phyloP scores from a whole-genome alignment of 176 grass and related monocot genomes.

The Oropetium thomaeum region DNA sequence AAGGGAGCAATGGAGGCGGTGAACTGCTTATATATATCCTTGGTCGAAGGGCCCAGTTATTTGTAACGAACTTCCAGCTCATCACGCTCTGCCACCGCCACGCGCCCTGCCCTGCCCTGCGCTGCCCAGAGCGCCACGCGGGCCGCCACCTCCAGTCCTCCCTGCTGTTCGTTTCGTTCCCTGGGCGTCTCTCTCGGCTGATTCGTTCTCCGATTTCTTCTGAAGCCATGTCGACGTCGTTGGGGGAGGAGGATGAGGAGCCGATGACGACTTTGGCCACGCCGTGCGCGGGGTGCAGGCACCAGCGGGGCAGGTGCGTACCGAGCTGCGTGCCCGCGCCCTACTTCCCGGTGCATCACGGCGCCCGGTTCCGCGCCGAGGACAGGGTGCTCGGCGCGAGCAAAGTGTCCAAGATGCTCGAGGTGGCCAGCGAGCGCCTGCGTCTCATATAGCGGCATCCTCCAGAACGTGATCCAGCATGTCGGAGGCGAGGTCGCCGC shows the following conservation, averaged over 20 bases:
- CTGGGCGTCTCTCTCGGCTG: no score
- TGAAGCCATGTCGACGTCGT: not conserved
- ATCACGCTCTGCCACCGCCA: no score
- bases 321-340: conserved; percentile 76
- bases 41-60: no score
- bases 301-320: not conserved
- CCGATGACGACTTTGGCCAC: no score
- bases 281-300: conserved; percentile 8
- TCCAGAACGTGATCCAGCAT: not conserved
- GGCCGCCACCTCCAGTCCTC: no score
- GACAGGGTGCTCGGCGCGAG: conserved; percentile 91
- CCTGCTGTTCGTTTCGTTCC: no score
- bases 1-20: no score
- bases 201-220: not conserved
- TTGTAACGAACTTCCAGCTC: no score
- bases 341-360: conserved; percentile 63
- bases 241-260: rapidly evolving
- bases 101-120: no score
- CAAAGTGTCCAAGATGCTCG: conserved; percentile 91
- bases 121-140: no score
- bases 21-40: no score
- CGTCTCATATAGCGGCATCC: not conserved
- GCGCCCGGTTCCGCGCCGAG: conserved; percentile 19
- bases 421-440: no score
- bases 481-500: not conserved